These are phyloP conservation scores for Oryza longistaminata DNA, from an alignment of 176 grass and related monocot genomes.

Conservation along the genomic window DNA sequence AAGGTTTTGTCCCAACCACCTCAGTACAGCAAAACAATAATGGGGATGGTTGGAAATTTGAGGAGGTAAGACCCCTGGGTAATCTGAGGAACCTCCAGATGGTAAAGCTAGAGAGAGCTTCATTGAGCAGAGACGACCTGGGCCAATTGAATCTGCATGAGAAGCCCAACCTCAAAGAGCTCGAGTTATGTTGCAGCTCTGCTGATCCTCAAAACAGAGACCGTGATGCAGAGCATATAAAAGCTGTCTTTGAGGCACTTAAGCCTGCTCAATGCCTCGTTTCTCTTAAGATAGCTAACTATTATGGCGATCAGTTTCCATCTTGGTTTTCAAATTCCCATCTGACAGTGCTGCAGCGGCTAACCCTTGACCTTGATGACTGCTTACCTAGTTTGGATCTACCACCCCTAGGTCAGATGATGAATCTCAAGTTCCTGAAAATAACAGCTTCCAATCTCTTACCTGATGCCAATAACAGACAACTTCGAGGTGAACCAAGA, in stretches of 20 bases:
- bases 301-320: background rate
- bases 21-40: background rate
- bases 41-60: background rate
- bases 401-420: background rate
- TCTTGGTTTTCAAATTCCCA: background rate
- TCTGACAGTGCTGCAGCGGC: background rate
- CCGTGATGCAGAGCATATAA: background rate
- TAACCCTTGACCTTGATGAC: background rate
- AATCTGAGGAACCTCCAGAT: conserved; percentile 5
- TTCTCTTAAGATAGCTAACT: background rate
- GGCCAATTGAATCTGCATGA: background rate
- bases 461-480: background rate
- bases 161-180: background rate
- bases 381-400: background rate
- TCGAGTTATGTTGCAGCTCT: background rate
- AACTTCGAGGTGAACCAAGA: background rate
- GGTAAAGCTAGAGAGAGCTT: background rate
- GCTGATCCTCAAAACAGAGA: background rate
- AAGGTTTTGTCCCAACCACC: background rate
- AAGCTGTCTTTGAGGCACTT: background rate
- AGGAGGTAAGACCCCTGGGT: background rate
- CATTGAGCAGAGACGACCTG: background rate
- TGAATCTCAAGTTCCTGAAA: background rate
- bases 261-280: background rate
- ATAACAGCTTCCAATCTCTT: background rate